These are phyloP conservation scores for Kodamaea laetipori DNA, from an alignment of 805 yeast genomes.

Conservation along the genomic window DNA sequence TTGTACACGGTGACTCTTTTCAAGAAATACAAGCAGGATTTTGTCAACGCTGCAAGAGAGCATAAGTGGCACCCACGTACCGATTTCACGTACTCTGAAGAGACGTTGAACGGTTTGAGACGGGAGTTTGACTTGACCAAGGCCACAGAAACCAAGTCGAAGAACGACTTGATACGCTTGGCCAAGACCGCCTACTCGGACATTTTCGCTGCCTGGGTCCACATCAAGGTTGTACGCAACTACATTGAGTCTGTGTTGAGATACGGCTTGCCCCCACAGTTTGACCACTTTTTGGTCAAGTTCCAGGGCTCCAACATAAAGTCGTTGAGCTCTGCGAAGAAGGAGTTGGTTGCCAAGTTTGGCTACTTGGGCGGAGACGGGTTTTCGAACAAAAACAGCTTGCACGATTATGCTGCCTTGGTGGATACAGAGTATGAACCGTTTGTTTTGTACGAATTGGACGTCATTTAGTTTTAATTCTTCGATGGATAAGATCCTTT, in stretches of 20 bases:
- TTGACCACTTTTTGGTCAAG: slow-evolving; percentile 54
- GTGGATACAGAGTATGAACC: slow-evolving; percentile 97
- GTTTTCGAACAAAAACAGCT: slow-evolving; percentile 65
- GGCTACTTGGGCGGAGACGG: slow-evolving; percentile 94
- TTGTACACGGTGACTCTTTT: slow-evolving; percentile 82
- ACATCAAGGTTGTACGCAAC: slow-evolving; percentile 80
- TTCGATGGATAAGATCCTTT: slow-evolving; percentile 1
- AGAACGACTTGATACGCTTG: slow-evolving; percentile 77
- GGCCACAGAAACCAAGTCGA: slow-evolving; percentile 69
- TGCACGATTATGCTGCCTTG: slow-evolving; percentile 86
- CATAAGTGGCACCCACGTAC: slow-evolving; percentile 84
- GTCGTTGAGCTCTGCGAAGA: slow-evolving; percentile 57
- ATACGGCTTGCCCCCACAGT: slow-evolving; percentile 95
- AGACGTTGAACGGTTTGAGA: slow-evolving; percentile 66
- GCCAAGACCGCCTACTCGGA: slow-evolving; percentile 90
- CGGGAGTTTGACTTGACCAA: slow-evolving; percentile 78
- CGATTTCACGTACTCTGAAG: slow-evolving; percentile 85
- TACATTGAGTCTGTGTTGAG: slow-evolving; percentile 93
- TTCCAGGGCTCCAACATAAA: slow-evolving; percentile 41
- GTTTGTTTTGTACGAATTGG: slow-evolving; percentile 74
- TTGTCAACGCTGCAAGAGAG: slow-evolving; percentile 73
- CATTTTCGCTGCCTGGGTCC: slow-evolving; percentile 83
- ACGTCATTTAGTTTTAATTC: slow-evolving; percentile 27
- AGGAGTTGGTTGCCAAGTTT: slow-evolving; percentile 69
- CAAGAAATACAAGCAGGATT: slow-evolving; percentile 75